Evolutionary conservation across 139 green algal species (phyloP).

Genomic region (Coelastrella sp.): DNA sequence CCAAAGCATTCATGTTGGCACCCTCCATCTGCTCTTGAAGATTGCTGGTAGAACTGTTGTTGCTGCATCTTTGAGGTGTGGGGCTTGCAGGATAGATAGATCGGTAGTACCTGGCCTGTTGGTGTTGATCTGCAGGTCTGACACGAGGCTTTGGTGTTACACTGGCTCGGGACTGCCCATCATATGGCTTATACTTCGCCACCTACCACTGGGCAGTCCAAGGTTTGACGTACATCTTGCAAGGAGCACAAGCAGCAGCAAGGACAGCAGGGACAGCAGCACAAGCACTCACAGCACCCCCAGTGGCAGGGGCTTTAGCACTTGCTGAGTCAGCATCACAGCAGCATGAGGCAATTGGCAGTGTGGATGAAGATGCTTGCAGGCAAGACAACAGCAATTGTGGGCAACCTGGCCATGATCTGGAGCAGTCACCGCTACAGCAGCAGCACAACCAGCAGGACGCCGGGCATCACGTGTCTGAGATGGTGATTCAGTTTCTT

Average conservation of each 20-base stretch:
- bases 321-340: background rate
- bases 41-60: too few relatives aligned
- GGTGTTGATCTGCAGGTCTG: conserved; percentile 56
- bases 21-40: too few relatives aligned
- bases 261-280: conserved; percentile 25
- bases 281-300: background rate
- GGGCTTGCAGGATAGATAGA: too few relatives aligned
- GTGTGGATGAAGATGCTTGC: background rate
- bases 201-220: conserved; percentile 33
- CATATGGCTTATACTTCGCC: conserved; percentile 54
- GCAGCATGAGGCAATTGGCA: background rate
- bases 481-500: conserved; percentile 45
- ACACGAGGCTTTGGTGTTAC: conserved; percentile 71
- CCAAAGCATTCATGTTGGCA: background rate
- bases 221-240: background rate
- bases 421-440: conserved; percentile 4
- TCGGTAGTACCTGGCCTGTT: too few relatives aligned
- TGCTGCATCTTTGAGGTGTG: too few relatives aligned
- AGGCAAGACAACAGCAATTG: background rate
- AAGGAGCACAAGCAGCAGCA: conserved; percentile 17
- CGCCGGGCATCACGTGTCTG: background rate
- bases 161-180: conserved; percentile 68
- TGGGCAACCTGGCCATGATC: background rate
- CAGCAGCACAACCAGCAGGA: background rate
- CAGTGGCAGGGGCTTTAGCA: conserved; percentile 18